Conservation (phyloP, 176 grass and related monocot species). For the Oryza officinalis region DNA sequence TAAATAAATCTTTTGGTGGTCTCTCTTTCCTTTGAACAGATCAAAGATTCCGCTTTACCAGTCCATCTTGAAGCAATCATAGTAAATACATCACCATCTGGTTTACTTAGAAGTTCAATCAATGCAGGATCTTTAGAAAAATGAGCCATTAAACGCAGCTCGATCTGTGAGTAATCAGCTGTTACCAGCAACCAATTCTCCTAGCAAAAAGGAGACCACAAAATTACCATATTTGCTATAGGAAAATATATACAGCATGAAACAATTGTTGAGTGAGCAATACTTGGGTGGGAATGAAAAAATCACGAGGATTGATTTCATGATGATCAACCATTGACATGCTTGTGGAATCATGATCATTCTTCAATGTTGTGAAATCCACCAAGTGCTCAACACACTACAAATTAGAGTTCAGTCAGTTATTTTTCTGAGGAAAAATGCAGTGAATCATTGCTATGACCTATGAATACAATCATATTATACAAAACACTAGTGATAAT, state of each 20-base stretch:
- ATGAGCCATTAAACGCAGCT: slow-evolving; percentile 91
- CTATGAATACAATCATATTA: slow-evolving; percentile 28
- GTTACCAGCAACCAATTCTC: slow-evolving; percentile 87
- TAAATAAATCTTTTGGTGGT: slow-evolving; percentile 89
- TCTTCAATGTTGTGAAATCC: slow-evolving; percentile 59
- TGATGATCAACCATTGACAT: slow-evolving; percentile 48
- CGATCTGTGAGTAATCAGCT: slow-evolving; percentile 92
- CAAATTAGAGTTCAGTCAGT: slow-evolving; percentile 43
- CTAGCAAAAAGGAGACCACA: slow-evolving; percentile 40
- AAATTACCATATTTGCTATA: slow-evolving; percentile 19
- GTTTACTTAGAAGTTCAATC: slow-evolving; percentile 85
- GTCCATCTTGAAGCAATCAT: slow-evolving; percentile 92
- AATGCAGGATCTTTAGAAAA: slow-evolving; percentile 82
- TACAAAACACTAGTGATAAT: background rate
- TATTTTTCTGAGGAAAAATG: background rate
- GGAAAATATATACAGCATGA: slow-evolving; percentile 18
- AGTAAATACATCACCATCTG: slow-evolving; percentile 84
- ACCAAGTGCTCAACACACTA: slow-evolving; percentile 91
- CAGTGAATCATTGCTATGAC: slow-evolving; percentile 25
- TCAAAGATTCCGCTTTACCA: slow-evolving; percentile 59
- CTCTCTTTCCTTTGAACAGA: slow-evolving; percentile 77
- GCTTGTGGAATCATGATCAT: slow-evolving; percentile 46
- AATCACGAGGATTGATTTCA: slow-evolving; percentile 84
- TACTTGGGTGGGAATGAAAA: slow-evolving; percentile 88
- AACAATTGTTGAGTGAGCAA: slow-evolving; percentile 28